Evolutionary conservation across 148 eudicot genomes (phyloP), one percentile per base, ranked within the genome.

Genomic region (Linanthus parryae): DNA sequence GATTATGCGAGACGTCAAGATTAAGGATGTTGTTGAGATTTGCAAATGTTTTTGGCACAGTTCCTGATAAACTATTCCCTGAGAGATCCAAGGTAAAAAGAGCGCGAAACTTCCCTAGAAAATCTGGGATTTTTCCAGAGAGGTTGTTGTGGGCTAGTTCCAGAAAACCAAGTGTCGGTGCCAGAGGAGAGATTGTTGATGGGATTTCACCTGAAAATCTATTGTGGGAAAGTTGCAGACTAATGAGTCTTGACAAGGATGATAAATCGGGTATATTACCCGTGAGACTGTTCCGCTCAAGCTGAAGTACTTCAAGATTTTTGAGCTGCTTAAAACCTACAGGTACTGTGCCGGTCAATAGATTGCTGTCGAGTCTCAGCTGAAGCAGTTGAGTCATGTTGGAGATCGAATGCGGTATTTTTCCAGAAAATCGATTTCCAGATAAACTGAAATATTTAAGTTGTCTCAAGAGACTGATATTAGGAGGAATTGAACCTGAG

Each of bases 11-110:
- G 0, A 77, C 58, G 57, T 73, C 75, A 1, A 77, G 64, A 38
- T 73, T 77, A 42, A 52, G 37, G n/a, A 77, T 72, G 27, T 73
- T 77, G 7, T 78, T 73, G 29, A 77, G 66, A 44, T 77, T 77
- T 0, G 39, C 69, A 15, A 77, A 72, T 8, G 28, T 65, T 53
- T 73, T 69, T 1, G 82, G 78, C 8, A 77, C 78, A 1, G 57
- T 31, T 21, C 82, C 78, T 0, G 74, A 42, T 39, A 73, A 62
- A 2, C 19, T 18, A 45, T 77, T 77, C 51, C 52, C 55, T 4
- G 78, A 77, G 2, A 77, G 69, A 47, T 66, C 72, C 56, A 77
- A 38, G 2, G 78, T 77, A 54, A 69, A 72, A 0, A 77, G 67
- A 0, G 64, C 56, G 2, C 41, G 58, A 23, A 77, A 69, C 9